phyloP scores from a whole-genome alignment of 306 rosid species.

The Vigna trinervia region DNA sequence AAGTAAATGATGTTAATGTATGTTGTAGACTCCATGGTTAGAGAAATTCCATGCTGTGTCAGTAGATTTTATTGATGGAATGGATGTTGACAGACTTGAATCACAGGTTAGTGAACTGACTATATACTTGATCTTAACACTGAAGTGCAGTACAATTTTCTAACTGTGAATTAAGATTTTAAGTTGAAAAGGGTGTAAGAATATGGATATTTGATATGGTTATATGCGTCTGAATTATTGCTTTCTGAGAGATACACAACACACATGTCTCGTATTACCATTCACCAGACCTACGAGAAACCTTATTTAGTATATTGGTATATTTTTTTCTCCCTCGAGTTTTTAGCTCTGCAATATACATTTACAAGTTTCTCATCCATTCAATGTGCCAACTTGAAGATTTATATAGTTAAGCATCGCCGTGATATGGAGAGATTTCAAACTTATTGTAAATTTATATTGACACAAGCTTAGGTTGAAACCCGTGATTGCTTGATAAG shows the following conservation, averaged over 20 bases:
- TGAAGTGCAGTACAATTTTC: constrained; percentile 40
- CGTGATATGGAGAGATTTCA: constrained; percentile 23
- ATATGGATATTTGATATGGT: constrained; percentile 13
- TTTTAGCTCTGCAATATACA: constrained; percentile 23
- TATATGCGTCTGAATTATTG: neutral
- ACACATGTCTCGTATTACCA: constrained; percentile 35
- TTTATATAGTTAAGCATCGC: constrained; percentile 37
- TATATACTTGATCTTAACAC: neutral
- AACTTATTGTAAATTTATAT: constrained; percentile 33
- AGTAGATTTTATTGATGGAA: constrained; percentile 75
- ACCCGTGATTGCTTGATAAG: constrained; percentile 36
- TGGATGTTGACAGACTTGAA: constrained; percentile 75
- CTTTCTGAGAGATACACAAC: constrained; percentile 17
- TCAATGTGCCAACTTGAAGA: constrained; percentile 34
- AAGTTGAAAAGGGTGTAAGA: neutral
- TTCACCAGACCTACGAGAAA: neutral
- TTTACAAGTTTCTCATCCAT: constrained; percentile 36
- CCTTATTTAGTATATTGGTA: neutral
- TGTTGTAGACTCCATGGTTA: constrained; percentile 86
- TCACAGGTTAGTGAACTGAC: constrained; percentile 37
- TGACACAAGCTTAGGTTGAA: constrained; percentile 15
- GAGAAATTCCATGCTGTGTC: constrained; percentile 84
- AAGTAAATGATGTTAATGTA: constrained; percentile 37
- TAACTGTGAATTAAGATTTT: constrained; percentile 38
- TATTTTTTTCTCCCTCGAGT: constrained; percentile 21